Evolutionary conservation across 106 monocot genomes (phyloP), one percentile per base, ranked within the genome.

Genomic region (Gastrodia elata): DNA sequence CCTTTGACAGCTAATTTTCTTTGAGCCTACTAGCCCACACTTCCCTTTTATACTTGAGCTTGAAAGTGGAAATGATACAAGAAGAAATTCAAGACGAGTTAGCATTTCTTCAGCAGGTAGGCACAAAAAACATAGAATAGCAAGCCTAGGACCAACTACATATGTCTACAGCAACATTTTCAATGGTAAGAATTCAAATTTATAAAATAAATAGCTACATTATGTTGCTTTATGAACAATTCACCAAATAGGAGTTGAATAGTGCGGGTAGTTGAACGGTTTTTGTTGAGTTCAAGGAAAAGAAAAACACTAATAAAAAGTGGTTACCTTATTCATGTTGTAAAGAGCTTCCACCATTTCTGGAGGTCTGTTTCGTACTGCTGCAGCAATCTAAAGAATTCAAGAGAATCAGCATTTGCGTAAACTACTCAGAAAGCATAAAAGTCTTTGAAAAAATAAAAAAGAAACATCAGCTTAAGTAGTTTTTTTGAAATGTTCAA

Each of bases 291-390:
- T 61, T 61, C 11, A 32, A 20, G 5, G 32, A 61, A 30, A 32
- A 13, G 30, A 28, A 13, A 3, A 61, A 61, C 13, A 32, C 13
- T 37, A 57, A 3, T 37, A 38, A 30, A 58, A 25, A 5, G 38
- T 37, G 6, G 49, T 80, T 74, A 89, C 96, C 86, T 80, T 82
- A 80, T 93, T 93, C 93, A 93, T 97, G 42, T 88, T 91, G 78
- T 90, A 97, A 75, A 97, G 97, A 56, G 93, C 82, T 75, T 97
- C 93, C 68, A 97, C 93, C 97, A 97, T 97, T 41, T 93, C 93
- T 32, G 69, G 8, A 57, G 92, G 84, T 83, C 93, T 88, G 68
- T 97, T 88, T 42, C 90, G 73, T 55, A 91, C 68, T 28, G 74
- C 48, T 72, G 73, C 81, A 75, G 92, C 84, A 40, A 97, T 90